Conservation (phyloP, 495 filamentous ascomycete species). For the Xylaria scruposa region DNA sequence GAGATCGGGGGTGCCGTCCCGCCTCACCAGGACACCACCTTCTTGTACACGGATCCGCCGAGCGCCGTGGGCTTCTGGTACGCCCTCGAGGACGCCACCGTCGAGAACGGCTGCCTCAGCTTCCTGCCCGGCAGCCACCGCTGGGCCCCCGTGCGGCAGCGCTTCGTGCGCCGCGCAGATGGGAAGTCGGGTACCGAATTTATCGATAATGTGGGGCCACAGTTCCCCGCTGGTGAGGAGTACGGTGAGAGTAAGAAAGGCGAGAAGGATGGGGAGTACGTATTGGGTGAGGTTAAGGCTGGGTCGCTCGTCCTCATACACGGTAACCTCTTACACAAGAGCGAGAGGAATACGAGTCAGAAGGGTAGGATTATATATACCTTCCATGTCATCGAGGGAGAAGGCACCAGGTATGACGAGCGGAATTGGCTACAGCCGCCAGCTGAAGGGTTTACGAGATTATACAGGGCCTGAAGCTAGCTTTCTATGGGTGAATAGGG, state of each 20-base stretch:
- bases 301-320: conserved; percentile 93
- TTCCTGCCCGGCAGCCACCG: conserved; percentile 83
- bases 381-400: conserved; percentile 94
- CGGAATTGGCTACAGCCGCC: conserved; percentile 93
- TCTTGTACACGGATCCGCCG: conserved; percentile 90
- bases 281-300: conserved; percentile 80
- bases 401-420: conserved; percentile 75
- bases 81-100: conserved; percentile 88
- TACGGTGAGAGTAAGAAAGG: conserved; percentile 44
- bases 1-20: conserved; percentile 90
- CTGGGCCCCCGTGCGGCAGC: conserved; percentile 64
- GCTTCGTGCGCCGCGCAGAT: conserved; percentile 72
- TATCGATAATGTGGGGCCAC: conserved; percentile 50
- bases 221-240: conserved; percentile 52
- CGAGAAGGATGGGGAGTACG: conserved; percentile 54
- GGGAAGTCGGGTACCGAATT: conserved; percentile 60
- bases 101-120: conserved; percentile 84
- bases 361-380: conserved; percentile 95
- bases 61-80: conserved; percentile 95
- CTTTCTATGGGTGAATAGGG: background rate
- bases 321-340: conserved; percentile 95
- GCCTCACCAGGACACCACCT: conserved; percentile 89
- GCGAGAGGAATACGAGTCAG: conserved; percentile 83
- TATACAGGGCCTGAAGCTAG: conserved; percentile 51
- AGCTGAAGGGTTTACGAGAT: conserved; percentile 72